These are phyloP conservation scores for Diplodia sapinea DNA, from an alignment of 2,329 filamentous ascomycete genomes.

Conservation along the genomic window DNA sequence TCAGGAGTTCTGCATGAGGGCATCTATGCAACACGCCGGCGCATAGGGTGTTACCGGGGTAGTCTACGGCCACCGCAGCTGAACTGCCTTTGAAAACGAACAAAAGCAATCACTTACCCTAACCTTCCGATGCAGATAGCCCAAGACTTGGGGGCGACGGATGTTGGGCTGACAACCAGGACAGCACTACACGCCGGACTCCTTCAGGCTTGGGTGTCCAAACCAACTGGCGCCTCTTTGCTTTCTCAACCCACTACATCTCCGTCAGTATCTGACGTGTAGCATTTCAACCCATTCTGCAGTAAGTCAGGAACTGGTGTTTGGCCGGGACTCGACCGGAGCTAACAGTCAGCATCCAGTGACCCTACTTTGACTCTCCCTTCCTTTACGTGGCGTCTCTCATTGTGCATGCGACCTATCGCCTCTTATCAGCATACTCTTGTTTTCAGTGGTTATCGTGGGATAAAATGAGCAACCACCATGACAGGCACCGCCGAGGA, in stretches of 20 bases:
- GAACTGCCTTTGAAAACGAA: background rate
- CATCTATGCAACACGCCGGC: background rate
- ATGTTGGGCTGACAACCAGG: background rate
- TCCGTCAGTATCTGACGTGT: background rate
- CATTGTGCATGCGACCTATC: background rate
- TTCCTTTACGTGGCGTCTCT: background rate
- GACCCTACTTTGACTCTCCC: background rate
- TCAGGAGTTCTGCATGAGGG: background rate
- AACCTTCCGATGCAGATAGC: background rate
- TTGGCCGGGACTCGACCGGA: background rate
- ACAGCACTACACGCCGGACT: background rate
- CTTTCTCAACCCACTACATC: slow-evolving; percentile 3
- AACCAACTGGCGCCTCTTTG: background rate
- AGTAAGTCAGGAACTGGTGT: slow-evolving; percentile 2
- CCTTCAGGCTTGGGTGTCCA: background rate
- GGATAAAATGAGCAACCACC: background rate
- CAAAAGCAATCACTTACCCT: background rate
- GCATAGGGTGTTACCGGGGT: background rate
- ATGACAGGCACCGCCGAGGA: background rate
- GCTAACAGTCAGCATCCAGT: background rate
- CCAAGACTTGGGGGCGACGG: background rate
- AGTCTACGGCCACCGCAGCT: background rate
- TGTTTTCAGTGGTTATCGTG: background rate
- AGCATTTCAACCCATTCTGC: background rate
- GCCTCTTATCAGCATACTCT: background rate